phyloP scores from a whole-genome alignment of 23 red algal species.

The Gracilariopsis chorda region DNA sequence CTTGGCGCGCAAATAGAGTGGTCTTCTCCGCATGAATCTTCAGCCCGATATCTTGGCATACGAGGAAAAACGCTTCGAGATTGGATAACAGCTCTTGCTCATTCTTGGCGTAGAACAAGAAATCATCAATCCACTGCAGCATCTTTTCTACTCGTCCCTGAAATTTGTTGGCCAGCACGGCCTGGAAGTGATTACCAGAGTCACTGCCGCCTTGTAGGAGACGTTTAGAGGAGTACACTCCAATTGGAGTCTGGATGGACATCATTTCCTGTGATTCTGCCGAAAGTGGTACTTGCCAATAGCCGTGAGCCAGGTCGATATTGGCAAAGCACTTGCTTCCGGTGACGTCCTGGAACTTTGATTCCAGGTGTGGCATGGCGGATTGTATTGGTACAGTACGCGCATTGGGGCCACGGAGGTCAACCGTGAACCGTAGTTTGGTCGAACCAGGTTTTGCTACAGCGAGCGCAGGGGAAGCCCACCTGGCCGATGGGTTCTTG shows the following conservation, averaged over 20 bases:
- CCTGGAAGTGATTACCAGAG: neutral
- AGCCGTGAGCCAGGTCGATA: constrained; percentile 27
- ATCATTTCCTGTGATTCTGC: constrained; percentile 15
- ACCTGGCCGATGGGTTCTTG: neutral
- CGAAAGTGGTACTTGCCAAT: constrained; percentile 22
- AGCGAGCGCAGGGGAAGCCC: neutral
- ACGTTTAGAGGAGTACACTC: neutral
- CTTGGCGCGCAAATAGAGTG: neutral
- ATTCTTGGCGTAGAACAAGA: neutral
- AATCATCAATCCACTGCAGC: too few species aligned
- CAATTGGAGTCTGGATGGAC: constrained; percentile 8
- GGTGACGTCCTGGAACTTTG: neutral
- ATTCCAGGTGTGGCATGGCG: constrained; percentile 34
- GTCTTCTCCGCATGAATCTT: neutral
- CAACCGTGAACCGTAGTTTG: constrained; percentile 28
- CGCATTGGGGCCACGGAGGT: constrained; percentile 26
- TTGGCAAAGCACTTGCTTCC: constrained; percentile 32
- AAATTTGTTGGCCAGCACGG: neutral
- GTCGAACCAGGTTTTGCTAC: constrained; percentile 12
- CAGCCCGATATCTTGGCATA: neutral
- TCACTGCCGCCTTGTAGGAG: too few species aligned
- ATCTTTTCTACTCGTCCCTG: neutral
- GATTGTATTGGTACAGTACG: neutral
- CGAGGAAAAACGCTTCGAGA: neutral
- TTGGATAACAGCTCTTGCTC: neutral